These are phyloP conservation scores for Aplosporella prunicola DNA, from an alignment of 2,329 filamentous ascomycete species.

Conservation along the genomic window DNA sequence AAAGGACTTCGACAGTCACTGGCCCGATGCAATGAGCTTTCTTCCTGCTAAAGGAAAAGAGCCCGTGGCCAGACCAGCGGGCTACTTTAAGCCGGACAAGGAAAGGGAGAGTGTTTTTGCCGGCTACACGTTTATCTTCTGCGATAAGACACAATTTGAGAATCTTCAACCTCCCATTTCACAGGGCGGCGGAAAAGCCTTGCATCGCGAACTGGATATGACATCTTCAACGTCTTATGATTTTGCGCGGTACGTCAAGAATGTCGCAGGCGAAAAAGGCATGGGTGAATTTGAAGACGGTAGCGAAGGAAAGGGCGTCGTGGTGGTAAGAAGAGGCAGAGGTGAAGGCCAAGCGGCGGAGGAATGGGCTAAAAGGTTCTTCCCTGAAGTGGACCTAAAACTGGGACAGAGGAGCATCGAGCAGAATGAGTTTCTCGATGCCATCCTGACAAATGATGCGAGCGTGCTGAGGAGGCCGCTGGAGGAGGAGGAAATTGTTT, in stretches of 20 bases:
- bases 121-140: conserved; percentile 82
- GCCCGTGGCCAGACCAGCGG: conserved; percentile 55
- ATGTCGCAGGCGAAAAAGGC: conserved; percentile 64
- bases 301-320: conserved; percentile 59
- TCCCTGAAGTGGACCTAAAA: conserved; percentile 57
- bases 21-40: conserved; percentile 65
- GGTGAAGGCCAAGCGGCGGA: conserved; percentile 36
- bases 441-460: conserved; percentile 73
- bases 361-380: conserved; percentile 62
- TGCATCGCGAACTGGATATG: conserved; percentile 53
- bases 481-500: conserved; percentile 16
- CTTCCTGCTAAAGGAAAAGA: conserved; percentile 70
- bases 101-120: conserved; percentile 64
- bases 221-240: conserved; percentile 61
- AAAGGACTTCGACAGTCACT: conserved; percentile 65
- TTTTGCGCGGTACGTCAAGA: conserved; percentile 67
- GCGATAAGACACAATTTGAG: conserved; percentile 64
- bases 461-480: conserved; percentile 60
- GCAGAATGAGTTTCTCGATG: conserved; percentile 86
- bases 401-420: conserved; percentile 76
- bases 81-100: conserved; percentile 62
- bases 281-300: conserved; percentile 54
- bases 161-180: conserved; percentile 66
- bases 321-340: conserved; percentile 65
- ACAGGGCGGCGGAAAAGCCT: conserved; percentile 72